A percentile compares a stretch with the other conserved stretches of the same genome.
These are phyloP conservation scores for Lentithecium fluviatile DNA, from an alignment of 495 filamentous ascomycete species.

Conservation along the genomic window DNA sequence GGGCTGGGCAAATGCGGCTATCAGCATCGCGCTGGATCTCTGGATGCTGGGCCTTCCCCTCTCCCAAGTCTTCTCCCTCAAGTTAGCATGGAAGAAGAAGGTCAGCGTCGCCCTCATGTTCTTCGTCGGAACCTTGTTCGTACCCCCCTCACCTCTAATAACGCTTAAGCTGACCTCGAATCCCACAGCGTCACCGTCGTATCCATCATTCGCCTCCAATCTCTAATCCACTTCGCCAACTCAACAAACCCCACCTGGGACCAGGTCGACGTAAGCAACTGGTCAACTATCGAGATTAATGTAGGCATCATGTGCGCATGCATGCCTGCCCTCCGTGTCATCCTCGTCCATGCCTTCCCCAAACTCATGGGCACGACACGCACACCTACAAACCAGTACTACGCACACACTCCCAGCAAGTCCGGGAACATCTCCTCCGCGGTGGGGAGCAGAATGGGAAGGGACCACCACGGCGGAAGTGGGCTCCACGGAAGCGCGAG, in stretches of 20 bases:
- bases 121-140: conserved; percentile 54
- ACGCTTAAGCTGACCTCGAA: not conserved
- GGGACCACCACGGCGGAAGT: not conserved
- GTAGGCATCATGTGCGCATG: conserved; percentile 43
- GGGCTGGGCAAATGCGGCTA: conserved; percentile 27
- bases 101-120: conserved; percentile 55
- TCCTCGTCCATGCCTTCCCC: conserved; percentile 28
- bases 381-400: conserved; percentile 6
- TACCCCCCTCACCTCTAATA: not conserved
- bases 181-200: conserved; percentile 44
- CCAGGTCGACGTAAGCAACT: conserved; percentile 31
- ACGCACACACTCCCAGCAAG: not conserved
- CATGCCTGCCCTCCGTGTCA: conserved; percentile 37
- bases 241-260: conserved; percentile 38
- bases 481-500: not conserved
- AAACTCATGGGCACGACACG: conserved; percentile 18
- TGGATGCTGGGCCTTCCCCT: conserved; percentile 46
- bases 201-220: conserved; percentile 46
- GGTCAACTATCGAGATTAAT: conserved; percentile 41
- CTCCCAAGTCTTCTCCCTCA: conserved; percentile 47
- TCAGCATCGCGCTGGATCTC: conserved; percentile 37
- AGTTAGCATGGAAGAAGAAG: conserved; percentile 52
- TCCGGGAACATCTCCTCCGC: not conserved
- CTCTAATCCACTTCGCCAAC: conserved; percentile 42
- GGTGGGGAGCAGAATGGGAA: not conserved